Base-by-base conservation (phyloP, 2,329 filamentous ascomycete species). In the Fusarium camptoceras region DNA sequence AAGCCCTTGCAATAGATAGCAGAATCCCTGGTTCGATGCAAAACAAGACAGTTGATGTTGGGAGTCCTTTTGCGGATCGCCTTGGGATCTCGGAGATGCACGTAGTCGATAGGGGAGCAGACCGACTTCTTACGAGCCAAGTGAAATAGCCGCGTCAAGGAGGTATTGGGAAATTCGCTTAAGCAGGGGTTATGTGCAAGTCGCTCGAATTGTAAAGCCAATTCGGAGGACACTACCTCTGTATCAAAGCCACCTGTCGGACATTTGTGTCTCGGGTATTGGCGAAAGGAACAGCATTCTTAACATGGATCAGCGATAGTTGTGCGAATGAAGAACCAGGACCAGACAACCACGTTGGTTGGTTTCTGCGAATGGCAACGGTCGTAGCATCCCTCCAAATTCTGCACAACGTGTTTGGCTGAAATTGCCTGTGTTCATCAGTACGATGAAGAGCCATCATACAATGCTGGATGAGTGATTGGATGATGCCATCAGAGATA, bases 251-350 rank as follows among this genome's bases (percentile, higher is more conserved):
- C 67, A 64, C 63, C 54, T 57, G 63, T 68, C 58, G 54, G 55
- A 56, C 50, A 66, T 58, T 67, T 68, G 64, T 69, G 64, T 68
- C 64, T 68, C 48, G 66, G 64, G 41, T 58, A 55, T 54, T 64
- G 66, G 64, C 63, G 61, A 70, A 59, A 59, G 67, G 63, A 51
- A 68, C 49, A 34, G 27, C 37, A 37, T 65, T 65, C 18, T 62
- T 37, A 51, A 18, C 60, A 51, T 62, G 60, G 56, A 27, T 64
- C 44, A 55, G 51, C n/a, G 59, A 60, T 42, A 46, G 56, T 58
- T 71, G 63, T 53, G 50, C 51, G 59, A 71, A 71, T 60, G 44
- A 55, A 51, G 31, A 54, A 37, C 18, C n/a, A 48, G 43, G 25
- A 27, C 39, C 16, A 55, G 49, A 42, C 44, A 60, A 20, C 48